A percentile compares a stretch with the other conserved stretches of the same genome.
These are phyloP conservation scores for Monosporascus sp. DNA, from an alignment of 2,329 filamentous ascomycete genomes.

Conservation along the genomic window DNA sequence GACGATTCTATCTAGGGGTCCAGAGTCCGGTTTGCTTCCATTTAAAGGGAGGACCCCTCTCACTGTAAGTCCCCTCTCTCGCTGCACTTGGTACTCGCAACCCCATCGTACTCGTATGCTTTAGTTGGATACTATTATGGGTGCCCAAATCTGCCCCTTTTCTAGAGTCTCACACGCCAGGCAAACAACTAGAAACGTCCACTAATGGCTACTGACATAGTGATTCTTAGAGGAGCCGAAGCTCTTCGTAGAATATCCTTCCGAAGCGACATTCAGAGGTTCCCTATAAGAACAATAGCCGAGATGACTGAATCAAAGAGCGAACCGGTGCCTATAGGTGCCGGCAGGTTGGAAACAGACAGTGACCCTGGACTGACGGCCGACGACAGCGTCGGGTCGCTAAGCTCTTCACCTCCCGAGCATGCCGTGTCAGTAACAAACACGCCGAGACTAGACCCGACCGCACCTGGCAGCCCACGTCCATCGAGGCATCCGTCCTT, in stretches of 20 bases:
- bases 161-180: not conserved
- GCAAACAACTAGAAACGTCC: not conserved
- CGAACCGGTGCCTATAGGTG: slow-evolving; percentile 29
- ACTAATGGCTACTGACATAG: slow-evolving; percentile 34
- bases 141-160: no score
- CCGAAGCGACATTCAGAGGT: slow-evolving; percentile 29
- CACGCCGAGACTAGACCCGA: slow-evolving; percentile 46
- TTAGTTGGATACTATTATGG: no score
- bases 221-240: slow-evolving; percentile 35
- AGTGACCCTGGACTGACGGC: slow-evolving; percentile 38
- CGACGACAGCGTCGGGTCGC: slow-evolving; percentile 37
- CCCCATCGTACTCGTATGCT: no score
- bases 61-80: not conserved
- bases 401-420: slow-evolving; percentile 38
- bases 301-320: slow-evolving; percentile 37
- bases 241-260: slow-evolving; percentile 35
- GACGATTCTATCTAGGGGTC: not conserved
- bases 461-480: slow-evolving; percentile 42
- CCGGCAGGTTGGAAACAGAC: slow-evolving; percentile 35
- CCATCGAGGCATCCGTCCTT: slow-evolving; percentile 76
- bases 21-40: not conserved
- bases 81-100: no score
- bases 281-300: slow-evolving; percentile 29
- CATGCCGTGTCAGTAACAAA: slow-evolving; percentile 33
- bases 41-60: not conserved